phyloP scores from a whole-genome alignment of 2,329 filamentous ascomycete genomes.

The Pseudogymnoascus verrucosus region DNA sequence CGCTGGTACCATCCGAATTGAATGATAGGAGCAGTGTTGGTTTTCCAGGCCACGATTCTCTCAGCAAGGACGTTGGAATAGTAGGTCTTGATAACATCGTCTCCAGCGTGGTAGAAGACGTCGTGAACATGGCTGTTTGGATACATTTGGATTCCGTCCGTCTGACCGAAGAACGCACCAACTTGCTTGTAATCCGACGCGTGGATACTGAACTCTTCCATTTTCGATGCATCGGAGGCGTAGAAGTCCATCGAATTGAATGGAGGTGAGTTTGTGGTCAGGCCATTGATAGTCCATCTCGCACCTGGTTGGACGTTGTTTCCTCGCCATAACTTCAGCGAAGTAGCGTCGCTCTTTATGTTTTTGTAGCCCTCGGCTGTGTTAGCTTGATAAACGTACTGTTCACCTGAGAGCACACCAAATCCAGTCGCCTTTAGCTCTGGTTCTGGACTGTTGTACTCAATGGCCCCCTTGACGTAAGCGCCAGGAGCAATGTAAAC shows the following conservation, averaged over 20 bases:
- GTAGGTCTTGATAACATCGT: conserved; percentile 32
- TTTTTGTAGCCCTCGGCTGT: conserved; percentile 24
- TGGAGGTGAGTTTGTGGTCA: conserved; percentile 29
- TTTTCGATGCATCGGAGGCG: conserved; percentile 9
- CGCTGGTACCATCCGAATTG: conserved; percentile 31
- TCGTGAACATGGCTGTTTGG: conserved; percentile 25
- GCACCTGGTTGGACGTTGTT: conserved; percentile 18
- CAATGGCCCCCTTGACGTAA: conserved; percentile 32
- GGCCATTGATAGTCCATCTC: conserved; percentile 23
- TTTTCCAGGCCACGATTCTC: conserved; percentile 27
- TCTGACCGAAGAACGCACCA: conserved; percentile 31
- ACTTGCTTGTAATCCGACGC: conserved; percentile 33
- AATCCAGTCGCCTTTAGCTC: conserved; percentile 28
- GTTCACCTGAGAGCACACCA: conserved; percentile 32
- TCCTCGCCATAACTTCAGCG: conserved; percentile 28
- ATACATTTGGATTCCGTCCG: conserved; percentile 31
- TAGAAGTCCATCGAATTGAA: conserved; percentile 32
- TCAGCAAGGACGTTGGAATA: conserved; percentile 24
- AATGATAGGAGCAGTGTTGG: conserved; percentile 27
- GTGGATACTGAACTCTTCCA: conserved; percentile 21
- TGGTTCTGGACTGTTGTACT: conserved; percentile 23
- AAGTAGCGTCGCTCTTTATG: conserved; percentile 24
- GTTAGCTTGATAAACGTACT: conserved; percentile 33
- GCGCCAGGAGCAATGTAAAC: conserved; percentile 27
- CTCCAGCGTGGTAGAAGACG: conserved; percentile 31